A percentile compares a stretch with the other conserved stretches of the same genome.
phyloP scores from a whole-genome alignment of 176 grass and related monocot genomes.

The Phoenix roebelenii region DNA sequence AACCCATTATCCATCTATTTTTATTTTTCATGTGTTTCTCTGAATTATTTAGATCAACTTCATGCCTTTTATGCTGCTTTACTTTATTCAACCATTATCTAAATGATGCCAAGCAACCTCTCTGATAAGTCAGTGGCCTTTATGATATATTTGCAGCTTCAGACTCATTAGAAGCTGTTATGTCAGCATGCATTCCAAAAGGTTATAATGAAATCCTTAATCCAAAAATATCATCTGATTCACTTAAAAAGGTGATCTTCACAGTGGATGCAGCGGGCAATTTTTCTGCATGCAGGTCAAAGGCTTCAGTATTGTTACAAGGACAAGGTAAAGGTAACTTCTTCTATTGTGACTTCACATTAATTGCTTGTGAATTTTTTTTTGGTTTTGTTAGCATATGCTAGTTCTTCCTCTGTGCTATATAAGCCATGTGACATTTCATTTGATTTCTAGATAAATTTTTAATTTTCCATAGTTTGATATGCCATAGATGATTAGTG shows the following conservation, averaged over 20 bases:
- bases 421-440: too few species aligned
- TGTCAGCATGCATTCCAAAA: conserved; percentile 6
- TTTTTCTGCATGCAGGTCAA: conserved; percentile 4
- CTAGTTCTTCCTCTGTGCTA: too few species aligned
- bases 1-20: too few species aligned
- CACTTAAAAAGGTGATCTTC: background rate
- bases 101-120: too few species aligned
- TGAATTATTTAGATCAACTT: too few species aligned
- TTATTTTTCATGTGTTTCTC: too few species aligned
- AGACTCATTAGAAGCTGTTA: background rate
- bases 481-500: too few species aligned
- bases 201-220: background rate
- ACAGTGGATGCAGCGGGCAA: background rate
- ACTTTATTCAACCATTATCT: too few species aligned
- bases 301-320: conserved; percentile 1
- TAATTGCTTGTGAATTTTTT: background rate
- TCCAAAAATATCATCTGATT: background rate
- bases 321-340: conserved; percentile 3
- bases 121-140: background rate
- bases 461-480: too few species aligned
- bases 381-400: background rate
- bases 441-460: too few species aligned
- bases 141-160: background rate
- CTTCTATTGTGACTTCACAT: background rate
- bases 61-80: too few species aligned